A percentile compares a stretch with the other conserved stretches of the same genome.
phyloP scores from a whole-genome alignment of 164 flowering plant species.

The Sedum album region DNA sequence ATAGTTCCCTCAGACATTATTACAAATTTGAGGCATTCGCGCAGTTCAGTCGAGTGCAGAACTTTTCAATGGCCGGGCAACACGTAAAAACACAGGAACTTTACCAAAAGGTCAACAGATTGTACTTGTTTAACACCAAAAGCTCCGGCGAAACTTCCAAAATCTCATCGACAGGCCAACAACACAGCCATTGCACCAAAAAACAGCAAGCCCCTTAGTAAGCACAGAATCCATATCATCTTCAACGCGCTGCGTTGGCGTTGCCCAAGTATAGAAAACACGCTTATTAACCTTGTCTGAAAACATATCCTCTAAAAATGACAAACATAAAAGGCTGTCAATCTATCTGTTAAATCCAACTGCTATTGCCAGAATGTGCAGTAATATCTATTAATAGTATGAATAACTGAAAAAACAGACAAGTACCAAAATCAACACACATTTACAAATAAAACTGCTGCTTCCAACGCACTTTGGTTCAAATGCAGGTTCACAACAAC shows the following conservation, averaged over 20 bases:
- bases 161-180: slow-evolving; percentile 53
- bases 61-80: too few species aligned
- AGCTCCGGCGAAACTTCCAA: slow-evolving; percentile 72
- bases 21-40: background rate
- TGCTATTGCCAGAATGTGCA: background rate
- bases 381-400: background rate
- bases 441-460: background rate
- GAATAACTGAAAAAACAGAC: background rate
- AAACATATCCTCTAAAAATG: background rate
- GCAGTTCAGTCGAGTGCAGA: background rate
- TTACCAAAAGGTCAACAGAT: too few species aligned
- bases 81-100: too few species aligned
- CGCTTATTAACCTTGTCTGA: too few species aligned
- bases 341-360: background rate
- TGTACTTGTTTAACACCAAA: slow-evolving; percentile 30
- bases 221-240: slow-evolving; percentile 90
- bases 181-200: slow-evolving; percentile 82
- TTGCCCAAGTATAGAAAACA: too few species aligned
- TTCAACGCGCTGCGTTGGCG: too few species aligned
- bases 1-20: background rate
- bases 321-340: background rate
- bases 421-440: background rate
- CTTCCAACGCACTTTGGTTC: background rate
- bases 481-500: background rate
- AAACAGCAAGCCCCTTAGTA: slow-evolving; percentile 90